Percentiles rank a stretch among this genome's conserved stretches.
phyloP scores from a whole-genome alignment of 352 stramenopile genomes.

The Albugo candida region DNA sequence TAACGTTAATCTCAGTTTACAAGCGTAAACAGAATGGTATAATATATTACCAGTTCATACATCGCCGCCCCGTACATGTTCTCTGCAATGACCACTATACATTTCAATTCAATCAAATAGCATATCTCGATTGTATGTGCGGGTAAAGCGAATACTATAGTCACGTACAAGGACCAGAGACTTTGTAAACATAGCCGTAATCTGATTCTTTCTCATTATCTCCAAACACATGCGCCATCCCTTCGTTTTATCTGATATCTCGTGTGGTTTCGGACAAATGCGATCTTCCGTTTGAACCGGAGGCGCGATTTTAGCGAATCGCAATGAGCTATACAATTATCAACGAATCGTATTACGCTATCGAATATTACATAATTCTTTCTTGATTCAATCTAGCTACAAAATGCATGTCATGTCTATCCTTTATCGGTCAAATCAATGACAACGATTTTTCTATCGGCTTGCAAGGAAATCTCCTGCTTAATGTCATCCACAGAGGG shows the following conservation, averaged over 20 bases:
- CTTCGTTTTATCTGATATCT: constrained; percentile 6
- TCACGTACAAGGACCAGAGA: constrained; percentile 90
- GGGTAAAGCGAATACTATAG: neutral
- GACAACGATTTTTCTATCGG: too few species aligned
- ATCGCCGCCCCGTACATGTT: constrained; percentile 98
- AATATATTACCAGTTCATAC: constrained; percentile 74
- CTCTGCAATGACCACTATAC: constrained; percentile 94
- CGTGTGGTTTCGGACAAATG: constrained; percentile 3
- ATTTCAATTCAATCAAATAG: neutral
- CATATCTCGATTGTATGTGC: neutral
- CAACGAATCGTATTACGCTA: neutral
- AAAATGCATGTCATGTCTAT: neutral
- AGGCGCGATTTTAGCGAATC: neutral
- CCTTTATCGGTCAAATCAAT: neutral
- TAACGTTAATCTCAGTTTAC: constrained; percentile 23
- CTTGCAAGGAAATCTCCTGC: too few species aligned
- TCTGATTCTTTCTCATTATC: constrained; percentile 82
- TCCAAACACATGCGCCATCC: constrained; percentile 67
- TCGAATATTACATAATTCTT: constrained; percentile 4
- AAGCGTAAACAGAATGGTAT: neutral
- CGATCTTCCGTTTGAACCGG: constrained; percentile 25
- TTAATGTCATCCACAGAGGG: neutral
- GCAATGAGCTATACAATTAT: too few species aligned
- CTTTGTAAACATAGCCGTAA: constrained; percentile 99
- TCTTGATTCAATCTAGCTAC: constrained; percentile 11